Evolutionary conservation across 2,329 filamentous ascomycete genomes (phyloP), one percentile per base, ranked within the genome.

Genomic region (Fusarium sp.): DNA sequence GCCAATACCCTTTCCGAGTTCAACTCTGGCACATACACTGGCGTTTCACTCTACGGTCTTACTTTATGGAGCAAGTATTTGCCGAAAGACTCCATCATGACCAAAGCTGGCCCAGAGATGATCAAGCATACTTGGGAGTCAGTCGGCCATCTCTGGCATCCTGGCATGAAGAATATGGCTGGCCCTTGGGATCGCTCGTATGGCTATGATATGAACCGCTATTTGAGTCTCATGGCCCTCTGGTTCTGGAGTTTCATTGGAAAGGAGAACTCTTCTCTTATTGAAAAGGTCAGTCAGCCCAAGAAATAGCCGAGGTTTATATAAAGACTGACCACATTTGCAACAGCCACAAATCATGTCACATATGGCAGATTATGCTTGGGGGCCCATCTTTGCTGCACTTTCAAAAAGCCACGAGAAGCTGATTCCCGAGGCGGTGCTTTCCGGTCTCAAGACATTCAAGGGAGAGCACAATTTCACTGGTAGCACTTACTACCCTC

Each of bases 161-260:
- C 87, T 1, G 80, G 82, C 3, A 75, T 90, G 76, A 84, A 82
- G 66, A 90, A 90, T 62, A 81, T 89, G 46, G 87, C 87, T 4
- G 88, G 88, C 0, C 88, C 88, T 0, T 90, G 88, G 88, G 88
- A 90, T 73, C 83, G 88, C 1, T 80, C 83, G 0, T 90, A 90
- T 63, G 87, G 87, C 1, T 89, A 84, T 58, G 87, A 90, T 60
- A 88, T 90, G 87, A 88, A 87, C 54, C 78, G 82, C 9, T 90
- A 90, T 67, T 73, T 89, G 6, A 84, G 84, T 51, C 80, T 90
- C 47, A 82, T 89, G 73, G 83, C 84, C 0, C 73, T 87, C 15
- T 87, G 87, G 76, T 81, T 90, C 63, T 90, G 87, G 87, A 82
- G 84, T 0, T 60, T 88, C 6, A 78, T 87, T 7, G 86, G 86